Percentiles rank a stretch among this genome's conserved stretches.
Conservation (phyloP, 805 yeast genomes). For the Wickerhamomyces ciferrii region DNA sequence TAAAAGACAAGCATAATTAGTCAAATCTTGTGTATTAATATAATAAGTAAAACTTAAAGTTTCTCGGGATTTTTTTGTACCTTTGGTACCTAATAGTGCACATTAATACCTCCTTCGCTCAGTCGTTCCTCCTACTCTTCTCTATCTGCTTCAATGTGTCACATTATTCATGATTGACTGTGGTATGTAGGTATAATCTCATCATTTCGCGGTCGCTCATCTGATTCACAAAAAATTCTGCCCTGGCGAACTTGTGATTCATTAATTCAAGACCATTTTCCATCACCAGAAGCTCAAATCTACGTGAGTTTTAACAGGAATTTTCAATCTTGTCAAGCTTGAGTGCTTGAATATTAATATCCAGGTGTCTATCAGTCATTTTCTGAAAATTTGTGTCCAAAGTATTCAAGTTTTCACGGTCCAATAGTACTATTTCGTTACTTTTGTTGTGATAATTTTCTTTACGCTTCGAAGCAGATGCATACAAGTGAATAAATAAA, state of each 20-base stretch:
- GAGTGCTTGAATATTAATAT: too few relatives aligned
- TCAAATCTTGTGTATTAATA: background rate
- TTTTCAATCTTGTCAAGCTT: too few relatives aligned
- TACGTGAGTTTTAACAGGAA: too few relatives aligned
- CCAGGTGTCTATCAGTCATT: too few relatives aligned
- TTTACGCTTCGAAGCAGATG: background rate
- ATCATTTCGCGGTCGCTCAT: background rate
- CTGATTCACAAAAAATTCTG: background rate
- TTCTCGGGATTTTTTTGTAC: too few relatives aligned
- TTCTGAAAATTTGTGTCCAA: background rate
- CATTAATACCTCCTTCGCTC: too few relatives aligned
- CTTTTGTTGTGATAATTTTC: constrained; percentile 1
- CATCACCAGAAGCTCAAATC: background rate
- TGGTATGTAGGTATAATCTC: background rate
- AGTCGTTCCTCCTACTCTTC: background rate
- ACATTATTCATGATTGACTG: background rate
- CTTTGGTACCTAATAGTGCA: too few relatives aligned
- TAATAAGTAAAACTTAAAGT: too few relatives aligned
- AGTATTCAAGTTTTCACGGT: background rate
- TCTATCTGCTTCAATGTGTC: background rate
- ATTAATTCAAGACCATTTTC: background rate
- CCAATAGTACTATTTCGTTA: background rate
- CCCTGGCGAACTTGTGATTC: background rate
- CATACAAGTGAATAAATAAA: background rate
- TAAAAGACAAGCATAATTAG: background rate